These are phyloP conservation scores for Globisporangium recalcitrans DNA, from an alignment of 352 stramenopile species.

Conservation along the genomic window DNA sequence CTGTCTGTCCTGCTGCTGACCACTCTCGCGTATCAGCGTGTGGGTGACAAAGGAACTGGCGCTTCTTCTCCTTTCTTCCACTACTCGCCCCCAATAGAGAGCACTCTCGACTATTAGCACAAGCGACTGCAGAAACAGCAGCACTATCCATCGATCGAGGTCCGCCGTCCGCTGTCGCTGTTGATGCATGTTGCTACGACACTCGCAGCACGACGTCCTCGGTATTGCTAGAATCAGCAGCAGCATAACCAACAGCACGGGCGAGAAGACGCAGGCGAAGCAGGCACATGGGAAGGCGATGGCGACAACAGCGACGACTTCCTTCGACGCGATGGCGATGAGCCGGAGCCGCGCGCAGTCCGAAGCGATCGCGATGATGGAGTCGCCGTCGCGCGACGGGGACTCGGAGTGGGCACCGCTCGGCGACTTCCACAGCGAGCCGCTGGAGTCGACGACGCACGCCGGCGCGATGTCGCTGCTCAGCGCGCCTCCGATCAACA, in stretches of 20 bases:
- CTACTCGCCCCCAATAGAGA: too few relatives aligned
- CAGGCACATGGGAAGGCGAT: not conserved
- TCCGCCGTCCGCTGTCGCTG: not conserved
- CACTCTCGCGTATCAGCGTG: too few relatives aligned
- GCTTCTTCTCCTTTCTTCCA: slow-evolving; percentile 4
- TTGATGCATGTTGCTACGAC: slow-evolving; percentile 9
- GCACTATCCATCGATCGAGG: not conserved
- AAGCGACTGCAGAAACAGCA: not conserved
- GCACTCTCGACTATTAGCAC: not conserved
- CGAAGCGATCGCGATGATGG: slow-evolving; percentile 17
- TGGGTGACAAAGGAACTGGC: not conserved
- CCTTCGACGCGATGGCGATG: not conserved
- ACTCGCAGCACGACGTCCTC: not conserved
- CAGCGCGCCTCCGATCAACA: not conserved
- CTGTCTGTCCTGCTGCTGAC: too few relatives aligned
- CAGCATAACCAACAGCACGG: not conserved
- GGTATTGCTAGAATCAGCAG: not conserved
- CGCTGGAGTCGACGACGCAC: slow-evolving; percentile 11
- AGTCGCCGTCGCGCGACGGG: slow-evolving; percentile 5
- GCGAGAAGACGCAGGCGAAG: too few relatives aligned
- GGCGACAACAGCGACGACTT: not conserved
- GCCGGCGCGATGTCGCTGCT: not conserved
- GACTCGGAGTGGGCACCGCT: slow-evolving; percentile 12
- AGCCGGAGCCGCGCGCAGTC: slow-evolving; percentile 8
- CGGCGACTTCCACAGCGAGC: slow-evolving; percentile 12